phyloP scores from a whole-genome alignment of 495 filamentous ascomycete genomes.

The Neurospora sp. region DNA sequence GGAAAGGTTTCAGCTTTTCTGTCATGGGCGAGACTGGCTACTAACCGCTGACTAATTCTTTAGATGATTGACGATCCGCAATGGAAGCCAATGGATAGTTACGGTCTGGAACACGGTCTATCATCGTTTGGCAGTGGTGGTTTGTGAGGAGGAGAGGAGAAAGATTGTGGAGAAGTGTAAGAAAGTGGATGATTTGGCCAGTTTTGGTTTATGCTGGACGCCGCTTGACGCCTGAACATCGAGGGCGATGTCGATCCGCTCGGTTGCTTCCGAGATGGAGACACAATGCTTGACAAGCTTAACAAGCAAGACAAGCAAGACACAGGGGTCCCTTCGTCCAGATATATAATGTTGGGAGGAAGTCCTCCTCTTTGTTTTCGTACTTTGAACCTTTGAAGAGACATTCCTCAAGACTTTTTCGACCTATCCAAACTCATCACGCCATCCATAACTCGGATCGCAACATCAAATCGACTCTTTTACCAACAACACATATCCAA shows the following conservation, averaged over 20 bases:
- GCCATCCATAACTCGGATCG: background rate
- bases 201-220: background rate
- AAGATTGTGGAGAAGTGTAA: background rate
- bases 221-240: too few species aligned
- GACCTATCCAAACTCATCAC: background rate
- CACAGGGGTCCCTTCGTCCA: background rate
- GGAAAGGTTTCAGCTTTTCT: too few species aligned
- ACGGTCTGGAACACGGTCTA: background rate
- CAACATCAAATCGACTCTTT: background rate
- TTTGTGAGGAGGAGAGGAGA: background rate
- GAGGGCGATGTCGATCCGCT: background rate
- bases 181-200: background rate
- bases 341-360: background rate
- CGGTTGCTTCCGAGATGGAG: background rate
- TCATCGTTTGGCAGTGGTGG: background rate
- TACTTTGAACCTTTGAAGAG: background rate
- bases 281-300: background rate
- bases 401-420: background rate
- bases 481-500: background rate
- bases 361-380: too few species aligned
- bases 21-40: too few species aligned
- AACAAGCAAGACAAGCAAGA: background rate
- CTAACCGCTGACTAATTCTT: background rate
- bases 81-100: background rate
- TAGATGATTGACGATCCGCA: background rate